A percentile compares a stretch with the other conserved stretches of the same genome.
These are phyloP conservation scores for Talaromyces islandicus DNA, from an alignment of 2,329 filamentous ascomycete species.

Conservation along the genomic window DNA sequence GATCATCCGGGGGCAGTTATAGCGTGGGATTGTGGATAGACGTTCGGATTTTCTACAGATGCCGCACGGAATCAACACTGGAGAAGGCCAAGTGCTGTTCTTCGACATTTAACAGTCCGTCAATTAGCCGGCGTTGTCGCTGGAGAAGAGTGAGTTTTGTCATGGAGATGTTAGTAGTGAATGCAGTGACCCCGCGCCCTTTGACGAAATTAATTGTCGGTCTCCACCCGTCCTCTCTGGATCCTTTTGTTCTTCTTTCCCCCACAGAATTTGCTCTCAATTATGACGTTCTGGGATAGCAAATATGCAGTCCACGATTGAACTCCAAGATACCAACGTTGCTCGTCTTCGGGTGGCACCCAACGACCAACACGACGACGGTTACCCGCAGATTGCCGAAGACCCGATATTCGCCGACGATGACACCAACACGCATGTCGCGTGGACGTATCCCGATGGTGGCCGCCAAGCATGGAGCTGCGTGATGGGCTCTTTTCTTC, in stretches of 20 bases:
- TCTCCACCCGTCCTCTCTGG: background rate
- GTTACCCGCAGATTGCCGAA: background rate
- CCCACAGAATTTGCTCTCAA: background rate
- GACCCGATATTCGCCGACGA: background rate
- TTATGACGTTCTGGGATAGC: background rate
- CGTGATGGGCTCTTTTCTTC: constrained; percentile 27
- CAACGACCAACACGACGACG: background rate
- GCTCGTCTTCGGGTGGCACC: background rate
- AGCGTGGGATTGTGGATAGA: background rate
- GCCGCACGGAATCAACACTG: background rate
- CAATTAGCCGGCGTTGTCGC: background rate
- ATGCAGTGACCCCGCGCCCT: background rate
- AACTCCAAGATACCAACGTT: background rate
- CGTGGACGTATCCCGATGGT: constrained; percentile 19
- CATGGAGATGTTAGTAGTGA: too few relatives aligned
- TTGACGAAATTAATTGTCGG: background rate
- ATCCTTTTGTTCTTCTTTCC: background rate
- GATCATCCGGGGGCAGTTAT: background rate
- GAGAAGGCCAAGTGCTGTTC: background rate
- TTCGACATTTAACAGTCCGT: background rate
- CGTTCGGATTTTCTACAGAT: background rate
- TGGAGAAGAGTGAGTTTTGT: background rate
- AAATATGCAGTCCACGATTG: background rate
- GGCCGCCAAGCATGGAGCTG: constrained; percentile 29
- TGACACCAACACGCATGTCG: background rate